A percentile compares a stretch with the other conserved stretches of the same genome.
Evolutionary conservation across 768 basidiomycete species (phyloP).

Genomic region (Lentinus tigrinus): DNA sequence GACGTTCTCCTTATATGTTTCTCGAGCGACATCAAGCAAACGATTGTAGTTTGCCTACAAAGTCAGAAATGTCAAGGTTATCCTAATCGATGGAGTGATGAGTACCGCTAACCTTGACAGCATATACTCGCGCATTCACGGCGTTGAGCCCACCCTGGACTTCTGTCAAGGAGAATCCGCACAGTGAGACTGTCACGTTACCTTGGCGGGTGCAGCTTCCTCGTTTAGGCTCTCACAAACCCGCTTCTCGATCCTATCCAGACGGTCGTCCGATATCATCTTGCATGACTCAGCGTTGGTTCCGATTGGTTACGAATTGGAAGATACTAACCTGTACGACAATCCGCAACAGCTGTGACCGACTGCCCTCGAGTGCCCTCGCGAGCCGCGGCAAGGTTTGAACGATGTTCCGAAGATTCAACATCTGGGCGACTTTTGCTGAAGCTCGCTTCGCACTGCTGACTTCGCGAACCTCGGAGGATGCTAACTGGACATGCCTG

Average conservation of each 20-base stretch:
- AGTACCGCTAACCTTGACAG: constrained; percentile 41
- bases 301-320: no score
- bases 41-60: constrained; percentile 71
- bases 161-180: not conserved
- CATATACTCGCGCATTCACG: constrained; percentile 83
- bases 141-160: constrained; percentile 62
- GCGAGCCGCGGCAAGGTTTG: constrained; percentile 62
- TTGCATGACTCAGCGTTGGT: constrained; percentile 28
- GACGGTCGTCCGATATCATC: constrained; percentile 76
- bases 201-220: constrained; percentile 60
- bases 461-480: constrained; percentile 55
- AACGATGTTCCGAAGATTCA: constrained; percentile 74
- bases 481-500: no score
- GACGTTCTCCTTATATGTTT: constrained; percentile 92
- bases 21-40: constrained; percentile 90
- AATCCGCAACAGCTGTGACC: constrained; percentile 59
- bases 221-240: constrained; percentile 74
- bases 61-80: not conserved
- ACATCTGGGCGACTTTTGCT: constrained; percentile 72
- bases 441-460: constrained; percentile 64
- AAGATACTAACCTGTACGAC: constrained; percentile 59
- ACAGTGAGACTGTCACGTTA: constrained; percentile 23
- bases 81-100: no score
- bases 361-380: constrained; percentile 57
- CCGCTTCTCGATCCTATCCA: constrained; percentile 58